Base-by-base conservation (phyloP, 208 protist genomes). In the Leishmania gerbilli region DNA sequence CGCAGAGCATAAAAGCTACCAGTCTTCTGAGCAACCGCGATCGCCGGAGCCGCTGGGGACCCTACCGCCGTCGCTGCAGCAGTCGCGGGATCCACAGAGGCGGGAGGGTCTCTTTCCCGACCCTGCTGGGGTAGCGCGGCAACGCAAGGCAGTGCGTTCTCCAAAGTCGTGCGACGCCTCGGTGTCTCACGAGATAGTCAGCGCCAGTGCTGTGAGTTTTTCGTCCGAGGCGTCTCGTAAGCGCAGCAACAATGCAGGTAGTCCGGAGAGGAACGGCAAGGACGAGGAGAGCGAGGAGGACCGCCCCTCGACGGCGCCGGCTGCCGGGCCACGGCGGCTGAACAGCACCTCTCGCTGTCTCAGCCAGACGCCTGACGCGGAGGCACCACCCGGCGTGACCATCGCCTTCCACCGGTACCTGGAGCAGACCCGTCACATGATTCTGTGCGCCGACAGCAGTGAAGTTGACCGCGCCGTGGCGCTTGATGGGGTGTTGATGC, bases 401-500 rank as follows among this genome's bases (percentile, higher is more conserved):
- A 31, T 13, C 4, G 60, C 42, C 47, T 85, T 85, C 37, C 62
- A 76, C 17, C 76, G 40, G 42, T 85, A 85, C 45, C 82, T 85
- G 24, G 77, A 81, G n/a, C 56, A 85, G 21, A 69, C 77, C 8
- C 82, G 82, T 7, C 31, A 79, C 17, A 60, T 40, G 13, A 76
- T 85, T 45, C 51, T 85, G 37, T 64, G 27, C 45, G 34, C 82
- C 19, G 53, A 77, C 31, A 55, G n/a, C 24, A 74, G 62, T 31
- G 82, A 81, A 7, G 60, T 27, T 37, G 82, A 85, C 27, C 82
- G 82, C 55, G 60, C 82, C 49, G 42, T 51, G 7, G 76, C 62
- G 34, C 67, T 88, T 19, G 84, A 88, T 47, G 84, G 60, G 45
- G 67, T 88, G 34, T 37, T 84, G 42, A 77, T 27, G 3, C 64